Evolutionary conservation across 768 basidiomycete species (phyloP).

Genomic region (Tephrocybe sp.): DNA sequence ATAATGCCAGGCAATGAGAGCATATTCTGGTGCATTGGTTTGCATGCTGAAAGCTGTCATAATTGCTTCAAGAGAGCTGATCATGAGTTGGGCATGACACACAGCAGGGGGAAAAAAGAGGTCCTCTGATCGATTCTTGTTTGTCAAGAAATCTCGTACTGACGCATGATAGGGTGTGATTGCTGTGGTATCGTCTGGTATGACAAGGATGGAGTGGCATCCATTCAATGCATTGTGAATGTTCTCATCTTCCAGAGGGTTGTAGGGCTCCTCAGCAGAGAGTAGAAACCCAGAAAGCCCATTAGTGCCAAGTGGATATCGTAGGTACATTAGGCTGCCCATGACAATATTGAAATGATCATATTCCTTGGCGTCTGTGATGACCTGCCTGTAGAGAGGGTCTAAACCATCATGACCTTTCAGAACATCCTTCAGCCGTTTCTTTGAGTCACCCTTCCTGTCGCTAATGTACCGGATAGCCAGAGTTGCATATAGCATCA

Average conservation of each 20-base stretch:
- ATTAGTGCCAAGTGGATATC: constrained; percentile 1
- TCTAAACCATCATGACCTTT: constrained; percentile 4
- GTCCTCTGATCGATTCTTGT: constrained; percentile 1
- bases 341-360: constrained; percentile 2
- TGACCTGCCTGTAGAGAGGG: constrained; percentile 4
- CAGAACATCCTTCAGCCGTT: constrained; percentile 6
- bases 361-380: constrained; percentile 3
- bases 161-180: constrained; percentile 8
- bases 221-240: background rate
- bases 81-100: constrained; percentile 6
- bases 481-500: constrained; percentile 4
- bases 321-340: constrained; percentile 4
- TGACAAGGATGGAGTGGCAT: background rate
- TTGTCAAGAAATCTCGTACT: constrained; percentile 5
- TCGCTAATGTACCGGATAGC: constrained; percentile 3
- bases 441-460: background rate
- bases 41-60: background rate
- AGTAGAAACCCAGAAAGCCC: constrained; percentile 1
- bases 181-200: background rate
- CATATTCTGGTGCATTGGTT: constrained; percentile 5
- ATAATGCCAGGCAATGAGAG: constrained; percentile 8
- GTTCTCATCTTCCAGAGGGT: no score
- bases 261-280: background rate
- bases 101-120: constrained; percentile 5
- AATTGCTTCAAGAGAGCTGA: constrained; percentile 2